A percentile compares a stretch with the other conserved stretches of the same genome.
Conservation (phyloP, 495 filamentous ascomycete species). For the Xylaria scruposa region DNA sequence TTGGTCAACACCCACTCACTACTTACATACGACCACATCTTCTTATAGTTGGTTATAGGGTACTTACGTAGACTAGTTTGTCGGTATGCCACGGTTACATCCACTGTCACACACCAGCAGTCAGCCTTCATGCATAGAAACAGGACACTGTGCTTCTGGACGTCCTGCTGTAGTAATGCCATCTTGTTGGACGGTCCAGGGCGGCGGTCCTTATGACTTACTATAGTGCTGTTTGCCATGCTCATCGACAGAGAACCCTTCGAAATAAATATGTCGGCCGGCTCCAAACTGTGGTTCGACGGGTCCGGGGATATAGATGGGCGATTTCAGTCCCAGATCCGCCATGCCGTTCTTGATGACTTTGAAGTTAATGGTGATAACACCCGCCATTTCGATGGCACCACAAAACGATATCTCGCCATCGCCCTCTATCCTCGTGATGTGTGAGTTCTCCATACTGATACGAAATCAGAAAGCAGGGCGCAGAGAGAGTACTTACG, state of each 20-base stretch:
- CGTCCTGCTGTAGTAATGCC: background rate
- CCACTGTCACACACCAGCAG: slow-evolving; percentile 51
- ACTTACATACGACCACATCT: background rate
- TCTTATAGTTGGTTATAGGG: background rate
- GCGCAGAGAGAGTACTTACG: slow-evolving; percentile 44
- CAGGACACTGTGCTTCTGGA: background rate
- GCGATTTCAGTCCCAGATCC: slow-evolving; percentile 80
- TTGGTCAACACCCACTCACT: background rate
- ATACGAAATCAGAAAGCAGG: background rate
- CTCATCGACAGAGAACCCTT: slow-evolving; percentile 94
- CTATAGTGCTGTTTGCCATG: slow-evolving; percentile 87
- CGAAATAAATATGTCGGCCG: slow-evolving; percentile 86
- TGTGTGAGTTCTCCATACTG: background rate
- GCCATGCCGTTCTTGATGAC: slow-evolving; percentile 85
- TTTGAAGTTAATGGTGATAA: slow-evolving; percentile 89
- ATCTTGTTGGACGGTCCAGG: background rate
- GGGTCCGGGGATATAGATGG: slow-evolving; percentile 88
- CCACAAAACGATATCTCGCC: slow-evolving; percentile 97
- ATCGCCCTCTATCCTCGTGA: slow-evolving; percentile 67
- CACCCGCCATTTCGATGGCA: slow-evolving; percentile 94
- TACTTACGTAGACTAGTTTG: slow-evolving; percentile 77
- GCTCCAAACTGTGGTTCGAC: slow-evolving; percentile 93
- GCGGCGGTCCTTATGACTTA: slow-evolving; percentile 10
- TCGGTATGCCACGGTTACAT: slow-evolving; percentile 90
- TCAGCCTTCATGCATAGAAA: background rate